Evolutionary conservation across 108 stramenopile species (phyloP).

Genomic region (Cyclotella atomus): DNA sequence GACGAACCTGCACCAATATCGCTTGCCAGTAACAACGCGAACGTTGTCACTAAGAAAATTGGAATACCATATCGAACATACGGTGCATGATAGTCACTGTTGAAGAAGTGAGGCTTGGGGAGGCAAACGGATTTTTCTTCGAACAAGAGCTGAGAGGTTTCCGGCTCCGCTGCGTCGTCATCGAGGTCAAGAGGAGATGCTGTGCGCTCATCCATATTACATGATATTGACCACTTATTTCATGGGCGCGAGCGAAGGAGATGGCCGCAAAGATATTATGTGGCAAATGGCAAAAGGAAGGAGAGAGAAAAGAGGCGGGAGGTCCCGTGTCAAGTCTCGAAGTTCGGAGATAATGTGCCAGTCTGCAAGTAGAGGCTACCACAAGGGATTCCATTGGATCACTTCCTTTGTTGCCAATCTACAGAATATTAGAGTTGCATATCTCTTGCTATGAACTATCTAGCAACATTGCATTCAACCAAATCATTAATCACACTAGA

Average conservation of each 20-base stretch:
- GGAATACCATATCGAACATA: background rate
- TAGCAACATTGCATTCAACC: constrained; percentile 6
- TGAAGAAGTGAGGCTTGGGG: background rate
- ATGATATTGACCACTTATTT: too few relatives aligned
- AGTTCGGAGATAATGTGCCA: too few relatives aligned
- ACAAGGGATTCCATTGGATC: too few relatives aligned
- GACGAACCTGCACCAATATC: background rate
- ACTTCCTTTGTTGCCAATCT: too few relatives aligned
- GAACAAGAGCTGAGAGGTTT: background rate
- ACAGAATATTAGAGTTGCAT: too few relatives aligned
- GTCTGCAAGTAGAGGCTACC: too few relatives aligned
- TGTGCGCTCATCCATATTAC: background rate
- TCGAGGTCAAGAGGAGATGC: background rate
- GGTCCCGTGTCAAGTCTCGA: background rate
- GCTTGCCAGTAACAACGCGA: background rate
- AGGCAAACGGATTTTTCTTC: background rate
- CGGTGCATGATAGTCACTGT: background rate
- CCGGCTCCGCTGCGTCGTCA: background rate
- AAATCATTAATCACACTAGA: constrained; percentile 3
- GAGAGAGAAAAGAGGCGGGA: background rate
- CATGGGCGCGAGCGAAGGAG: too few relatives aligned
- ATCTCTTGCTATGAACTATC: too few relatives aligned
- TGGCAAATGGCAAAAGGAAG: background rate
- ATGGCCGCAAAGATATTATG: too few relatives aligned
- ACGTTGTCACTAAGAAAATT: background rate